Percentiles rank a stretch among this genome's conserved stretches.
Evolutionary conservation across 768 basidiomycete species (phyloP).

Genomic region (Ramaria sp.): DNA sequence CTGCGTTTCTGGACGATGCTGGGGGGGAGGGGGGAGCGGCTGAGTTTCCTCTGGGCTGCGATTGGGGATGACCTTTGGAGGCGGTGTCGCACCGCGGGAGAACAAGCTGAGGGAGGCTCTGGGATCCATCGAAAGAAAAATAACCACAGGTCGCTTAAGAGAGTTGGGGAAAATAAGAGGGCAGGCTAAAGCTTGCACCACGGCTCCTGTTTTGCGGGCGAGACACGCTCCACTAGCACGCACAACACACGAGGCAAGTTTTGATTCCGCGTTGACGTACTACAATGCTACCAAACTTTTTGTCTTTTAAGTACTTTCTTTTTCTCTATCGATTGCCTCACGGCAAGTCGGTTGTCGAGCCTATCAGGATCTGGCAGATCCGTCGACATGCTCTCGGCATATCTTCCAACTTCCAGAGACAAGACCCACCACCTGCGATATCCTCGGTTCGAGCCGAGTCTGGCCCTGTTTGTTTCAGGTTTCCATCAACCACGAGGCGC

Average conservation of each 20-base stretch:
- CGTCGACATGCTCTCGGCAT: background rate
- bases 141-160: slow-evolving; percentile 1
- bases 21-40: slow-evolving; percentile 4
- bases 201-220: background rate
- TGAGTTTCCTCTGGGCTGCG: slow-evolving; percentile 3
- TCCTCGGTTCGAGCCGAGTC: background rate
- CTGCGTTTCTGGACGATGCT: slow-evolving; percentile 7
- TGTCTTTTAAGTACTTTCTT: background rate
- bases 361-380: no score
- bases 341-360: no score
- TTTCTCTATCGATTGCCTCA: background rate
- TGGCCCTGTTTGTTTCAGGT: background rate
- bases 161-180: background rate
- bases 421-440: no score
- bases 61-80: background rate
- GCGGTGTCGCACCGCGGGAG: slow-evolving; percentile 4
- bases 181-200: background rate
- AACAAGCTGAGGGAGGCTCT: slow-evolving; percentile 6
- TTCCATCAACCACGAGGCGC: background rate
- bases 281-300: background rate
- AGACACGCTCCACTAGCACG: background rate
- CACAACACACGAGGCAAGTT: slow-evolving; percentile 9
- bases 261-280: slow-evolving; percentile 2
- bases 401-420: background rate
- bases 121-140: slow-evolving; percentile 3